Evolutionary conservation across 768 basidiomycete genomes (phyloP), one percentile per base, ranked within the genome.

Genomic region (Tulasnella sp.): DNA sequence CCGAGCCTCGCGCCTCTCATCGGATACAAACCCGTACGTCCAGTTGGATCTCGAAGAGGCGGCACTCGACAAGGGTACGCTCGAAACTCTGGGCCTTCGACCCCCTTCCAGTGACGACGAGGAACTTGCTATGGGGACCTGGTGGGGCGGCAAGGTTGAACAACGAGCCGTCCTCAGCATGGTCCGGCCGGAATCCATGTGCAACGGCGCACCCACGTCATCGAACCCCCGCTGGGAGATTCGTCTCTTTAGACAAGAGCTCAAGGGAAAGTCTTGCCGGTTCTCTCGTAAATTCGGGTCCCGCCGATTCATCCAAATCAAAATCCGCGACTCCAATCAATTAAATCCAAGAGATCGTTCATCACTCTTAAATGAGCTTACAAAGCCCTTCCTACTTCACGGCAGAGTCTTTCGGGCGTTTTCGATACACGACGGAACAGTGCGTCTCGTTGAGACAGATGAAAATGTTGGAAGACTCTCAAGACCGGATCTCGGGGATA

Each of bases 271-370:
- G 1, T 90, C 89, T 0, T 83, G 81, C 71, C 84, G 87, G 17
- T 84, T 90, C 74, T 77, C 84, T 0, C 83, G 90, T 14, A 81
- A 86, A 4, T 90, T 87, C 77, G 90, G 90, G 0, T 90, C 89
- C n/a, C 80, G 81, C 19, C 79, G 79, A 34, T 81, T 90, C 40
- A 76, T 91, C 5, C 82, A 85, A 2, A 77, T 72, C 16, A 52
- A 34, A 35, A 9, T 72, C 62, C 62, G 19, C 14, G 67, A 69
- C 17, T 17, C 62, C 6, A 37, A 26, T 11, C 1, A 44, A 5
- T 29, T 22, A 59, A 36, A 5, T 11, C 36, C 17, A 29, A 22
- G 22, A 3, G 35, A 65, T 17, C 39, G 76, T 7, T 72, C 78
- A 6, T 59, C 52, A 14, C 72, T 75, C 19, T 77, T 88, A 0